Percentiles rank a stretch among this genome's conserved stretches.
These are phyloP conservation scores for Geotrichum phurueaensis DNA, from an alignment of 1,139 yeast genomes.

Conservation along the genomic window DNA sequence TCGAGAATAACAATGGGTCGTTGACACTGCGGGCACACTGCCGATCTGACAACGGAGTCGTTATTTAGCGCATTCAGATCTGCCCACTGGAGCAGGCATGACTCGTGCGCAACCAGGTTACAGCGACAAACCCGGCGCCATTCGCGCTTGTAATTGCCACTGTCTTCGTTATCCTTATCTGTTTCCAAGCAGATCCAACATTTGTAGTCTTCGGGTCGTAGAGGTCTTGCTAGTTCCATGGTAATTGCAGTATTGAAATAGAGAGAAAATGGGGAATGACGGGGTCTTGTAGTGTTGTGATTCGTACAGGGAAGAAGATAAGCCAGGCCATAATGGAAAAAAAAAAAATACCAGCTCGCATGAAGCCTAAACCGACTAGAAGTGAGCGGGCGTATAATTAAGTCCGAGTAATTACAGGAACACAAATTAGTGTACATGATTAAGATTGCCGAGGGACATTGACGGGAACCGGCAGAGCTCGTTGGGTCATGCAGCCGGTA, in stretches of 20 bases:
- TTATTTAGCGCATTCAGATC: constrained; percentile 33
- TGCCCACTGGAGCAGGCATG: constrained; percentile 43
- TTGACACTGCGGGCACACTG: constrained; percentile 45
- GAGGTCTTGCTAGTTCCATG: constrained; percentile 6
- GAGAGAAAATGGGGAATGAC: not conserved
- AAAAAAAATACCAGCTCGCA: not conserved
- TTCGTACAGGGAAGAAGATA: not conserved
- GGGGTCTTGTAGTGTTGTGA: not conserved
- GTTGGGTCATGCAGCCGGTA: not conserved
- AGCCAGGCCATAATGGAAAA: too few relatives aligned
- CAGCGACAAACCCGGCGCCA: constrained; percentile 43
- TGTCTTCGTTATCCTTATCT: constrained; percentile 33
- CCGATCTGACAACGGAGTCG: constrained; percentile 19
- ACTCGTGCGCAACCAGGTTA: constrained; percentile 39
- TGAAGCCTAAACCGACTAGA: not conserved
- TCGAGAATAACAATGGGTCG: constrained; percentile 32
- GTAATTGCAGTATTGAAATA: not conserved
- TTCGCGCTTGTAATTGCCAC: constrained; percentile 20
- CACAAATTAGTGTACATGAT: not conserved
- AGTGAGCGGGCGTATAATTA: not conserved
- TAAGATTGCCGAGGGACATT: not conserved
- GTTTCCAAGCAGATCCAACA: constrained; percentile 47
- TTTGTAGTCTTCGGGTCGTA: constrained; percentile 17
- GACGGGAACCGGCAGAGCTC: not conserved
- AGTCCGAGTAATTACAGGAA: not conserved